These are phyloP conservation scores for Nasturtium officinale DNA, from an alignment of 345 rosid species.

Conservation along the genomic window DNA sequence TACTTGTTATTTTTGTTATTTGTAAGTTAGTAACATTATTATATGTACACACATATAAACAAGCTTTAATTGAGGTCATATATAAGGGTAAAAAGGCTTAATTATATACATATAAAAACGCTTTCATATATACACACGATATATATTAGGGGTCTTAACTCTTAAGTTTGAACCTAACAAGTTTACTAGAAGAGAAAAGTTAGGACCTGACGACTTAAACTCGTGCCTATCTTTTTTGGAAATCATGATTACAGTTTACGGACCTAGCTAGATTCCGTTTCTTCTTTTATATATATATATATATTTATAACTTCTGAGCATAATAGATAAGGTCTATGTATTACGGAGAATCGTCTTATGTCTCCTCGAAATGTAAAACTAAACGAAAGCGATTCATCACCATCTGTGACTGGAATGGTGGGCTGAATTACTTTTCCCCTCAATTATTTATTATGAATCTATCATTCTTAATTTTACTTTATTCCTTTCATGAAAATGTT, in stretches of 20 bases:
- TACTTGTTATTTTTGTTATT: conserved; percentile 9
- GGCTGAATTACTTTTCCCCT: neutral
- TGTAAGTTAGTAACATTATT: neutral
- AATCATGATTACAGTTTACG: conserved; percentile 33
- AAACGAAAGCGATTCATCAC: conserved; percentile 36
- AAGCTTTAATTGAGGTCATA: neutral
- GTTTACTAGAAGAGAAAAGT: conserved; percentile 32
- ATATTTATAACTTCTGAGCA: neutral
- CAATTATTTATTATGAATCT: neutral
- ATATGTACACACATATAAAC: neutral
- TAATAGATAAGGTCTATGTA: conserved; percentile 29
- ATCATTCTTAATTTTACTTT: neutral
- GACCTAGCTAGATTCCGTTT: conserved; percentile 31
- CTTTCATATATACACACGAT: neutral
- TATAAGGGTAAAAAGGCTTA: neutral
- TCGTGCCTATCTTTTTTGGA: conserved; percentile 24
- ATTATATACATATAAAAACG: too few relatives aligned
- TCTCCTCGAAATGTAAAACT: conserved; percentile 27
- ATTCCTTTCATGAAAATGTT: neutral
- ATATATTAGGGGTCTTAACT: neutral
- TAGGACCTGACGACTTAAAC: conserved; percentile 34
- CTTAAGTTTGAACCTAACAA: conserved; percentile 28
- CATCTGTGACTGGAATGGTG: conserved; percentile 23
- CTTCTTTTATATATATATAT: too few relatives aligned
- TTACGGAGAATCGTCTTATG: conserved; percentile 26